phyloP scores from a whole-genome alignment of 805 yeast species.

The Saturnispora serradocipensis region DNA sequence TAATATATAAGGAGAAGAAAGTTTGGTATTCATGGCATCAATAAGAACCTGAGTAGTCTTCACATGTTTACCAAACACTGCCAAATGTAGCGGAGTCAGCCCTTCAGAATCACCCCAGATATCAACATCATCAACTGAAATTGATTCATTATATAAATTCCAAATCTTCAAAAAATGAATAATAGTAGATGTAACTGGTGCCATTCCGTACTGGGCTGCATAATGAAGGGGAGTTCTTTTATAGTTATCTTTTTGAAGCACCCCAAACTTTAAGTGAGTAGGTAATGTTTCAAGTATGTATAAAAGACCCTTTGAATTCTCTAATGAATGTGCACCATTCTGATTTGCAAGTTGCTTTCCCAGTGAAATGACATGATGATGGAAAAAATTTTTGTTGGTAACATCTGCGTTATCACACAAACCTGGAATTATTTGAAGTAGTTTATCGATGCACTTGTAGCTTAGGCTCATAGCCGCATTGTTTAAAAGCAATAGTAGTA shows the following conservation, averaged over 20 bases:
- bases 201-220: conserved; percentile 78
- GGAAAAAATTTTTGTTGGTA: conserved; percentile 76
- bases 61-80: conserved; percentile 79
- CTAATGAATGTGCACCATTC: conserved; percentile 46
- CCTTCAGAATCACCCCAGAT: conserved; percentile 74
- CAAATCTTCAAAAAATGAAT: conserved; percentile 49
- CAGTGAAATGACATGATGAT: conserved; percentile 68
- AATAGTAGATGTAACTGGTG: conserved; percentile 49
- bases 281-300: conserved; percentile 52
- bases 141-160: conserved; percentile 41
- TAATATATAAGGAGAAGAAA: conserved; percentile 49
- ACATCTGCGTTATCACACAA: conserved; percentile 63
- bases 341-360: conserved; percentile 50
- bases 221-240: conserved; percentile 83
- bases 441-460: conserved; percentile 45
- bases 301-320: conserved; percentile 48
- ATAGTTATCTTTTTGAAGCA: conserved; percentile 66
- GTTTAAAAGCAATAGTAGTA: conserved; percentile 52
- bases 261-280: conserved; percentile 40
- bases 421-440: conserved; percentile 42
- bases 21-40: conserved; percentile 31
- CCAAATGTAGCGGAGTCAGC: conserved; percentile 72
- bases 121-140: conserved; percentile 46
- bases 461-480: conserved; percentile 54
- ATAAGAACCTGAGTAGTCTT: conserved; percentile 57